A percentile compares a stretch with the other conserved stretches of the same genome.
Conservation (phyloP, 495 filamentous ascomycete genomes). For the Hypoxylon lienhwacheense region DNA sequence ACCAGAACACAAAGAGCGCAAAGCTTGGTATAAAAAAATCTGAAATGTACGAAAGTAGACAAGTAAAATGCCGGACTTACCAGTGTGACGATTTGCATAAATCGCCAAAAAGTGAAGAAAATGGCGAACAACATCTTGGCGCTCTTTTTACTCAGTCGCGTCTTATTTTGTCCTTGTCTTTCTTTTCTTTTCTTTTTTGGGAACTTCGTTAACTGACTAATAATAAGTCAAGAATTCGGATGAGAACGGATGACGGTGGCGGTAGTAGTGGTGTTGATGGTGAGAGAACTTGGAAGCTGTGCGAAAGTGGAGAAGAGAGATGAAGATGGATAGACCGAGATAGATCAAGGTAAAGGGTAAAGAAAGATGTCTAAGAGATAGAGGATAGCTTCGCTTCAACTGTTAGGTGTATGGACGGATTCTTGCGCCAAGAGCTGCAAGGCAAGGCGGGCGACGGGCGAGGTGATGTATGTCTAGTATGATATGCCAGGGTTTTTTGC, state of each 20-base stretch:
- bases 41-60: no score
- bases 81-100: constrained; percentile 78
- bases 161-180: no score
- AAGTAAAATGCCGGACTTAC: constrained; percentile 43
- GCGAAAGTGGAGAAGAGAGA: background rate
- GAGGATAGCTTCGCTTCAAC: constrained; percentile 17
- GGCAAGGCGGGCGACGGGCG: constrained; percentile 27
- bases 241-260: background rate
- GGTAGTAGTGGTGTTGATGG: background rate
- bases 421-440: constrained; percentile 31
- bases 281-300: constrained; percentile 8
- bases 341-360: background rate
- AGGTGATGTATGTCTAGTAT: no score
- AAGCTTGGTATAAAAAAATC: no score
- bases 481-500: no score
- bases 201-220: background rate
- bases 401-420: constrained; percentile 2
- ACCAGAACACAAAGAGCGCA: background rate
- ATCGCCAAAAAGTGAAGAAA: constrained; percentile 81
- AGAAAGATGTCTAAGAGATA: background rate
- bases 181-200: no score
- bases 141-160: no score
- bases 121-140: constrained; percentile 72
- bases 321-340: no score
- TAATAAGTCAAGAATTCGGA: background rate